phyloP scores from a whole-genome alignment of 139 green algal genomes.

The Ettlia oleoabundans region DNA sequence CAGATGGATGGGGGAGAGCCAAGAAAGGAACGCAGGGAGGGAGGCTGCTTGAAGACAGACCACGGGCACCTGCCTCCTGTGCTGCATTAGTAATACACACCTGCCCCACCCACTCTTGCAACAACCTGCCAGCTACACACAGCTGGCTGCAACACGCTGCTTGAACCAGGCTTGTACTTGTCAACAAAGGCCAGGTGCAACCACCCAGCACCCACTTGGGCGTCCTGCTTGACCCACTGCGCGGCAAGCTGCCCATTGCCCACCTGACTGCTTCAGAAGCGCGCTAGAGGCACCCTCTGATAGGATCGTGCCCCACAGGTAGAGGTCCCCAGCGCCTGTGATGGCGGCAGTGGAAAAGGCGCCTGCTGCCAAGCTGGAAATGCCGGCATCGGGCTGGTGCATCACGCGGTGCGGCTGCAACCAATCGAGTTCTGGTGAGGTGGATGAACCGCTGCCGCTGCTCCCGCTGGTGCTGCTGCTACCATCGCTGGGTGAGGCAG shows the following conservation, averaged over 20 bases:
- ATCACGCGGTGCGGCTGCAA: constrained; percentile 47
- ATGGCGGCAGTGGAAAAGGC: constrained; percentile 61
- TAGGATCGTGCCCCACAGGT: constrained; percentile 70
- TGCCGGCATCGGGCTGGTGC: constrained; percentile 29
- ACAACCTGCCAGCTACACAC: too few species aligned
- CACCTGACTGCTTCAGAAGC: constrained; percentile 16
- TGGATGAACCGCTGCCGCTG: background rate
- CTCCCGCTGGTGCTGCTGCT: background rate
- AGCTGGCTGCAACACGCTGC: too few species aligned
- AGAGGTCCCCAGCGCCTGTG: constrained; percentile 52
- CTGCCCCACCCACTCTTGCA: too few species aligned
- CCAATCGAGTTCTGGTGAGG: background rate
- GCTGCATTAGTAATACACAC: too few species aligned
- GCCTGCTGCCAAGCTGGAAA: constrained; percentile 54
- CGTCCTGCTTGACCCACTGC: too few species aligned
- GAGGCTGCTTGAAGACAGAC: too few species aligned
- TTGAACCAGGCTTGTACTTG: too few species aligned
- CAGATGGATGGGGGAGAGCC: too few species aligned
- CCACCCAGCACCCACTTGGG: too few species aligned
- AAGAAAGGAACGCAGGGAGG: too few species aligned
- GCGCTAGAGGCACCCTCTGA: background rate
- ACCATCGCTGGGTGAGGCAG: background rate
- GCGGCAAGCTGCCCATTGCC: background rate
- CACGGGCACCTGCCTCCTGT: too few species aligned
- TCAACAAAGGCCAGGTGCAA: background rate